Evolutionary conservation across 352 stramenopile species (phyloP).

Genomic region (Globisporangium ultimum): DNA sequence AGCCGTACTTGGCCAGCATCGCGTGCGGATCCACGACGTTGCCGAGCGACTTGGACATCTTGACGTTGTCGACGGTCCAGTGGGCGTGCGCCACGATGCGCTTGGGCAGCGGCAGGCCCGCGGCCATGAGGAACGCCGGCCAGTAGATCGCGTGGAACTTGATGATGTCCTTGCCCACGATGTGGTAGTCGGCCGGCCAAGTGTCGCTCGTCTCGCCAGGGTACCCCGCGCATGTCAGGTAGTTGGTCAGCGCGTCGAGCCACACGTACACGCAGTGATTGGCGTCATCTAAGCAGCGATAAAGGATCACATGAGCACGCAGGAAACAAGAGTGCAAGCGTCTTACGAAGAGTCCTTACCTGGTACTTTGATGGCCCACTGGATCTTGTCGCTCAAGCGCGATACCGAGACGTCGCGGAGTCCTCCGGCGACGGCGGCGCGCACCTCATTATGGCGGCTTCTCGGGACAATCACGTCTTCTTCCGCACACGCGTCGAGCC

Average conservation of each 20-base stretch:
- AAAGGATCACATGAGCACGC: no score
- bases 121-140: constrained; percentile 95
- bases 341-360: background rate
- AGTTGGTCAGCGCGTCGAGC: constrained; percentile 99
- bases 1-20: constrained; percentile 89
- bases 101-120: constrained; percentile 89
- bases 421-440: constrained; percentile 85
- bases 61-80: constrained; percentile 98
- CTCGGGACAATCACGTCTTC: constrained; percentile 88
- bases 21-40: constrained; percentile 97
- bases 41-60: constrained; percentile 99
- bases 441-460: constrained; percentile 90
- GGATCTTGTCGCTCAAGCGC: constrained; percentile 91
- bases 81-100: constrained; percentile 97
- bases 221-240: constrained; percentile 96
- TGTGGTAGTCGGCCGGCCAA: constrained; percentile 84
- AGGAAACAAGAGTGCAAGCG: no score
- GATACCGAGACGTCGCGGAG: constrained; percentile 97
- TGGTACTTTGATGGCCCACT: constrained; percentile 97
- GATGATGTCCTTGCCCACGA: constrained; percentile 99
- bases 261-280: constrained; percentile 99
- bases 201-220: constrained; percentile 35
- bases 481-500: constrained; percentile 71
- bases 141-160: constrained; percentile 99
- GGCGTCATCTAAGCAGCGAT: constrained; percentile 33